Base-by-base conservation (phyloP, 768 basidiomycete species). In the Rhizopogon rudus region DNA sequence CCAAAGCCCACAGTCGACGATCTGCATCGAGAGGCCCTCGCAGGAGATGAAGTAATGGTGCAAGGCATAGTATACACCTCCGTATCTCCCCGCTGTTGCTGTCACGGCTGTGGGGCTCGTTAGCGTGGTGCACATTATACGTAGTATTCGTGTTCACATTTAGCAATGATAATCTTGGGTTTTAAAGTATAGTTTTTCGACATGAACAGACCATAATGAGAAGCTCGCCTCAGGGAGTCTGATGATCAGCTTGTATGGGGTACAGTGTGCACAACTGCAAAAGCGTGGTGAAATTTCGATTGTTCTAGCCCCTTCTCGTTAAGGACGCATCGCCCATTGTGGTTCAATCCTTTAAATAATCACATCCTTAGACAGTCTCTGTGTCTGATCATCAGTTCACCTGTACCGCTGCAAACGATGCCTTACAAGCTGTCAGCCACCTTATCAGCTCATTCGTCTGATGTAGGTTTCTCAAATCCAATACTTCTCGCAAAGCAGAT, bases 1-100 rank as follows among this genome's bases (percentile, higher is more conserved):
- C 55, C 58, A 50, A 53, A 25, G 46, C 20, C 53, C 57, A 75
- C 71, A 65, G 68, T 66, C 71, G 74, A 71, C 63, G 72, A 64
- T 64, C 67, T 74, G 73, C 66, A 66, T 72, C 67, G 75, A 53
- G 75, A 72, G 87, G 86, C 63, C 78, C 85, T 88, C 87, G 87
- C 88, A 88, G 88, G 85, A 90, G 86, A 90, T 87, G 83, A 84
- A 90, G 65, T 86, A 85, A 83, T 82, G 85, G 88, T 80, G 88
- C 88, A 87, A 67, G 84, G 87, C 87, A 88, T 89, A 87, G 80
- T 78, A 75, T 84, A 81, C 80, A 83, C 87, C 86, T 84, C 86
- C 83, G 88, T 91, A 91, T 91, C 88, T 87, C 84, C 87, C 84
- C 79, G 68, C 75, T 72, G 76, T 77, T 69, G 55, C 68, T 60